Base-by-base conservation (phyloP, 164 flowering plant genomes). In the Buxus sempervirens region DNA sequence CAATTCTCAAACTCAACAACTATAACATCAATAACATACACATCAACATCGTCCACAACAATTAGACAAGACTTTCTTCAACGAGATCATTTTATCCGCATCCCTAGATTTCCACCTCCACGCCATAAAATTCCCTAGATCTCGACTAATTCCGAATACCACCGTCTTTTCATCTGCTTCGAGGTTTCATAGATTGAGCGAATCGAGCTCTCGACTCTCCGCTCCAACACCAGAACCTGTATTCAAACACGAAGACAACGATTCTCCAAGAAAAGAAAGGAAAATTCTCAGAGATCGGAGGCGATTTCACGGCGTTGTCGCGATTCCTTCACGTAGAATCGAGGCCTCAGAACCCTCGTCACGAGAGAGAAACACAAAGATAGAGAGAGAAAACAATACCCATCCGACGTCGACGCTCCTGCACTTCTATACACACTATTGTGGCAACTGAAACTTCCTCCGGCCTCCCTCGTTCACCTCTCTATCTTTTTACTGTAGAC, bases 31-130 rank as follows among this genome's bases (percentile, higher is more conserved):
- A 60, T 13, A 4, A 12, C 54, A 1, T 45, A 20, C 21, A n/a
- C 13, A n/a, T 9, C 24, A 62, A 38, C 23, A 23, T 41, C 19
- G 14, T 15, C 27, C 41, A 8, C 21, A 7, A 5, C 38, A 49
- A 63, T 63, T 48, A 21, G 49, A 38, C 25, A 19, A 14, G 25
- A 48, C 24, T 19, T 48, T 27, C 22, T n/a, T 41, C 38, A 23
- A 4, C 36, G 28, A 6, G 14, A 23, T 51, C 15, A 15, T 0
- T 48, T 24, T 26, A 42, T 48, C 56, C 25, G 2, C 66, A 63
- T 12, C 56, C 62, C 63, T 32, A 60, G 63, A 60, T 59, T 36
- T 60, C 63, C n/a, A 60, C 38, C 38, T 26, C 51, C 14, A 10
- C 10, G 51, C 51, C 12, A 10, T 15, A 45, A 4, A 45, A 45